Percentiles rank a stretch among this genome's conserved stretches.
Conservation (phyloP, 75 land plant genomes). For the Chamaecyparis obtusa region DNA sequence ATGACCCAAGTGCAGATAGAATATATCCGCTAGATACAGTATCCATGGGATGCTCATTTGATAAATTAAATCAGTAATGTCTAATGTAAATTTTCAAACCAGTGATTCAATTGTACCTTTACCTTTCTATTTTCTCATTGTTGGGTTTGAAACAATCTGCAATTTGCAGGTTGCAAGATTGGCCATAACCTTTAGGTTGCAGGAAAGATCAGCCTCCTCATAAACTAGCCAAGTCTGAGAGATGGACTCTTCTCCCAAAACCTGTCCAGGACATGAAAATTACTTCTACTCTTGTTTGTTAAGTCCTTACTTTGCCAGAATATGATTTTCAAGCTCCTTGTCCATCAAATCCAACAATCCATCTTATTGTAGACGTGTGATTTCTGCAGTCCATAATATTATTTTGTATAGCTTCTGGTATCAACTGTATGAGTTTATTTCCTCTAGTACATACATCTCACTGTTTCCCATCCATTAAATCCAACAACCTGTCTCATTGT, state of each 20-base stretch:
- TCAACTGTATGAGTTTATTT: too few species aligned
- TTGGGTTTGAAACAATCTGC: background rate
- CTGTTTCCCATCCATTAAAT: background rate
- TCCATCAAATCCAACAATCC: background rate
- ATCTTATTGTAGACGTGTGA: too few species aligned
- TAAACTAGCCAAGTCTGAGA: background rate
- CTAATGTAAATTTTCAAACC: background rate
- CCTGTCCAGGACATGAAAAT: background rate
- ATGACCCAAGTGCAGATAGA: background rate
- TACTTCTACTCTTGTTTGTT: background rate
- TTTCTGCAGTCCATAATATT: too few species aligned
- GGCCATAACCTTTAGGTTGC: background rate
- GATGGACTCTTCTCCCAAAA: background rate
- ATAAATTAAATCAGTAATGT: background rate
- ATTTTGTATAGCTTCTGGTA: too few species aligned
- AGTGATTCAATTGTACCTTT: background rate
- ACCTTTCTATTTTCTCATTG: background rate
- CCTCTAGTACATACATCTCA: too few species aligned
- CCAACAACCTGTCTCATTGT: background rate
- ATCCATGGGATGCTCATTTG: background rate
- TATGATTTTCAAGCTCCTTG: background rate
- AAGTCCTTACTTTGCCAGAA: background rate
- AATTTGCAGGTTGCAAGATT: background rate
- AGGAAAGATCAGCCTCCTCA: background rate
- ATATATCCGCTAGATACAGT: background rate